Evolutionary conservation across 257 asterid species (phyloP), one percentile per base, ranked within the genome.

Genomic region (Solanum chiquidenum): DNA sequence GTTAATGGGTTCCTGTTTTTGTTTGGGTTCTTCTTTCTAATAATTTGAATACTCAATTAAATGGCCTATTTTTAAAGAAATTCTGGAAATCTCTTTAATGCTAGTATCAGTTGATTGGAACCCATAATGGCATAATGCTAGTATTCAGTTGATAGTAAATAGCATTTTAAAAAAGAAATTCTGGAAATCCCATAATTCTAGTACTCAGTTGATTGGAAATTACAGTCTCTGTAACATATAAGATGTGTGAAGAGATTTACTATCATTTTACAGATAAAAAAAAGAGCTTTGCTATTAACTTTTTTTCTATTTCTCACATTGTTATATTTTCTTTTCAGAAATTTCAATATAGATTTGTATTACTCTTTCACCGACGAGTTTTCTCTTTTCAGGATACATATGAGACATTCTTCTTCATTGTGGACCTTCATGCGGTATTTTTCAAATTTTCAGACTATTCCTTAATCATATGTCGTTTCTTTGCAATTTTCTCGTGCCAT

Each of bases 391-490:
- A 97, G 99, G 92, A 97, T 90, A 90, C 92, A 21, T 93, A 94
- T 12, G 99, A 96, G 86, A 97, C 99, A 6, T 93, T 96, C 86
- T 97, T 94, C 92, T 95, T 97, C 93, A 96, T 97, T 69, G 99
- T 97, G 93, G 99, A 97, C 91, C 99, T 97, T 87, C 99, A 97
- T 89, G 99, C 99, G 97, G 99, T 97, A 95, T 87, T 85, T 58
- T 87, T 86, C 79, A 80, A 38, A 64, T 49, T 16, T 5, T 27
- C 86, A 29, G 31, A 18, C 69, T 29, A 49, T 82, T 80, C 85
- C 85, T 31, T 85, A 69, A 90, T 84, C 69, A 42, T 71, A 77
- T 69, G 31, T 73, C 72, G 55, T 77, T 60, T 72, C 58, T 58
- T 71, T 86, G 72, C 83, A 34, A 62, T 89, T 23, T 71, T 55